A percentile compares a stretch with the other conserved stretches of the same genome.
Conservation (phyloP, 176 grass and related monocot species). For the Saccharum officinarum region DNA sequence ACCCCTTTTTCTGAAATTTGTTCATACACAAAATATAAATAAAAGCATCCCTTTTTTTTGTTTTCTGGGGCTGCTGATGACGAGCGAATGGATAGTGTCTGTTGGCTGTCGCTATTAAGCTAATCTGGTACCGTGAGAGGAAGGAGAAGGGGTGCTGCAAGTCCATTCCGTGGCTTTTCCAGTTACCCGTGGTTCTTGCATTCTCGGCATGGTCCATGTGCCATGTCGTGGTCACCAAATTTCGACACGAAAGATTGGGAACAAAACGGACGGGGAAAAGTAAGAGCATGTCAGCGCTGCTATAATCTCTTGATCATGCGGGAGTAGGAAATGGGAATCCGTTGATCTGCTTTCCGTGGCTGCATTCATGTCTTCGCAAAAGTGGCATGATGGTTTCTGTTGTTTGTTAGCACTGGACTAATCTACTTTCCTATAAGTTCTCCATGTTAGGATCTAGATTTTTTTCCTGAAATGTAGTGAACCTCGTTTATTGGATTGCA, state of each 20-base stretch:
- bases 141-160: neutral
- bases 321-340: neutral
- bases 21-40: neutral
- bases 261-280: neutral
- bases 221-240: neutral
- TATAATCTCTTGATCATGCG: neutral
- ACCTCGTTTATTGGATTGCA: neutral
- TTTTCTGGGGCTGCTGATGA: neutral
- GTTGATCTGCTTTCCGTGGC: neutral
- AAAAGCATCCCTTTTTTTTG: neutral
- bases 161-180: neutral
- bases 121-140: neutral
- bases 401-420: neutral
- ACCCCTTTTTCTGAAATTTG: neutral
- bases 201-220: slow-evolving; percentile 10
- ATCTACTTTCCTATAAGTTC: neutral
- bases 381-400: neutral
- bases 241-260: neutral
- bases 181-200: neutral
- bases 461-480: neutral
- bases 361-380: neutral
- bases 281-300: neutral
- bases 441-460: neutral
- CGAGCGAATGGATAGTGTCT: neutral
- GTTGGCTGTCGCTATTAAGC: neutral